Percentiles rank a stretch among this genome's conserved stretches.
These are phyloP conservation scores for Geotrichum ghanense DNA, from an alignment of 805 yeast species.

Conservation along the genomic window DNA sequence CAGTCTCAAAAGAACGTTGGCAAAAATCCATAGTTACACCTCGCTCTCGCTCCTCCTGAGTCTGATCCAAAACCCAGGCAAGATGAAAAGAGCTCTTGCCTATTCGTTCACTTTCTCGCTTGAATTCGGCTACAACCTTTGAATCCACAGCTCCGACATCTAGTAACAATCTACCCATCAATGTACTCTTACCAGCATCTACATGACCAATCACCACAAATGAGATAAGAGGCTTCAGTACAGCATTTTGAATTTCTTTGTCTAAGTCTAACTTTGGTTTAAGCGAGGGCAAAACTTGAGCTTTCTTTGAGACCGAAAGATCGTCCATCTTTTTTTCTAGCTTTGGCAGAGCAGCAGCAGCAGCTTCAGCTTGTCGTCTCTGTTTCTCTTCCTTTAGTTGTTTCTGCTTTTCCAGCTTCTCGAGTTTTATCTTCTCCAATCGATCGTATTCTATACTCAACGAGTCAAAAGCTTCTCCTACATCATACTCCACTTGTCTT, in stretches of 20 bases:
- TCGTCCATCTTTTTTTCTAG: not conserved
- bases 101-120: constrained; percentile 49
- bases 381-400: not conserved
- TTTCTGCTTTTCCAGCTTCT: not conserved
- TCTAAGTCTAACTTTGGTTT: constrained; percentile 8
- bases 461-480: not conserved
- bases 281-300: not conserved
- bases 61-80: constrained; percentile 82
- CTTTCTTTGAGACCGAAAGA: constrained; percentile 5
- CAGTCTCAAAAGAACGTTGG: constrained; percentile 53
- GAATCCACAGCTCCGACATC: constrained; percentile 59
- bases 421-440: not conserved
- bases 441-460: not conserved
- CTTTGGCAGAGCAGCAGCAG: constrained; percentile 1
- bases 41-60: constrained; percentile 57
- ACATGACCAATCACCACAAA: constrained; percentile 80
- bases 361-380: not conserved
- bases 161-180: constrained; percentile 61
- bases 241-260: constrained; percentile 14
- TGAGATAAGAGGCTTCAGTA: constrained; percentile 44
- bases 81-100: constrained; percentile 75
- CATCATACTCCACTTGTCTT: not conserved
- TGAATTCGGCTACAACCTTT: constrained; percentile 48
- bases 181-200: constrained; percentile 75
- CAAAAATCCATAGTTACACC: constrained; percentile 77